Conservation (phyloP, 106 monocot genomes). For the Phalaenopsis equestris region DNA sequence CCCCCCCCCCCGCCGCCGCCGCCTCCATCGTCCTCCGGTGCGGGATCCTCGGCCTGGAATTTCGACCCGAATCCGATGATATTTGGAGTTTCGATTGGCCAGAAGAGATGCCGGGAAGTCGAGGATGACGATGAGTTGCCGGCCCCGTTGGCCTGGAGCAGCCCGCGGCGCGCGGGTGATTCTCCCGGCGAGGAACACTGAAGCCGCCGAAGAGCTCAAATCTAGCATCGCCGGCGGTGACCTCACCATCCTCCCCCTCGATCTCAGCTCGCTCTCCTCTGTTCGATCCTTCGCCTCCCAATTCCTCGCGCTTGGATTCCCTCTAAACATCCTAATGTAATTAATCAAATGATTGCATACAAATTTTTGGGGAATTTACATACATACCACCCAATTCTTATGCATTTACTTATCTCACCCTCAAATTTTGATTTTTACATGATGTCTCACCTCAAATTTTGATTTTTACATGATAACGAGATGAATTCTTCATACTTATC, state of each 20-base stretch:
- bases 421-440: too few species aligned
- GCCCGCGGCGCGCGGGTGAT: slow-evolving; percentile 35
- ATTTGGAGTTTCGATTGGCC: slow-evolving; percentile 51
- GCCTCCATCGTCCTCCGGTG: slow-evolving; percentile 4
- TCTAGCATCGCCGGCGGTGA: slow-evolving; percentile 20
- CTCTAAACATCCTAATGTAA: slow-evolving; percentile 62
- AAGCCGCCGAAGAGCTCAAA: slow-evolving; percentile 30
- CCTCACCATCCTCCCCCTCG: slow-evolving; percentile 24
- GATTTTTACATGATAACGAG: too few species aligned
- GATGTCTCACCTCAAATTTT: too few species aligned
- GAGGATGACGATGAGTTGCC: neutral
- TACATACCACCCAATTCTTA: too few species aligned
- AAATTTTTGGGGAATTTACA: neutral
- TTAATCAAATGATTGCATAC: neutral
- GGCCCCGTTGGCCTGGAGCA: slow-evolving; percentile 13
- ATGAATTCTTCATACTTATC: too few species aligned
- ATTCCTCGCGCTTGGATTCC: slow-evolving; percentile 38
- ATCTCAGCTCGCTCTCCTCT: slow-evolving; percentile 47
- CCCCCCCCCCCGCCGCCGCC: slow-evolving; percentile 40
- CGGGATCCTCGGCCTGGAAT: neutral
- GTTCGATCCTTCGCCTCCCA: slow-evolving; percentile 30
- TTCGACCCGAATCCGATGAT: slow-evolving; percentile 19
- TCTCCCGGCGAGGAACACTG: slow-evolving; percentile 37
- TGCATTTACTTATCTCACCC: too few species aligned
- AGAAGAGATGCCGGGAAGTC: slow-evolving; percentile 19